These are phyloP conservation scores for Scortechinia acanthostroma DNA, from an alignment of 2,329 filamentous ascomycete genomes.

Conservation along the genomic window DNA sequence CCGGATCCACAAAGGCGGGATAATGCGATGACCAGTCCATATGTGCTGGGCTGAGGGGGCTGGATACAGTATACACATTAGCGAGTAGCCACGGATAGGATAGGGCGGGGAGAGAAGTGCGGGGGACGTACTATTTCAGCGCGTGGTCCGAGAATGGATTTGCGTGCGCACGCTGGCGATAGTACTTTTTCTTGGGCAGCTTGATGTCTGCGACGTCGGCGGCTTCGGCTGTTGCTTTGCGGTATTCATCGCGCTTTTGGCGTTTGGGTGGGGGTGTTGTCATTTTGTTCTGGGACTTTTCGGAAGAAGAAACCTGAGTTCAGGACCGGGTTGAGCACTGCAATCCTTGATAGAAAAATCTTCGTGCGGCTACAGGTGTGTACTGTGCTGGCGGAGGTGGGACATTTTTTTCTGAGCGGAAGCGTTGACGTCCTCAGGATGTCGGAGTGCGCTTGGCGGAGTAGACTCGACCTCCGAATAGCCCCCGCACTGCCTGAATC, in stretches of 20 bases:
- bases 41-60: constrained; percentile 68
- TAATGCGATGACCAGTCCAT: constrained; percentile 92
- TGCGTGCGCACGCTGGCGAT: constrained; percentile 89
- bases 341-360: no score
- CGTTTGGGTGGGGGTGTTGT: neutral
- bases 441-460: no score
- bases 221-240: neutral
- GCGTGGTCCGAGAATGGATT: constrained; percentile 96
- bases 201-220: constrained; percentile 25
- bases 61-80: constrained; percentile 22
- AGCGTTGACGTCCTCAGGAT: no score
- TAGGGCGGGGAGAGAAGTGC: constrained; percentile 8
- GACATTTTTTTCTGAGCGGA: no score
- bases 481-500: no score
- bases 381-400: no score
- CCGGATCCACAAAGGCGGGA: constrained; percentile 56
- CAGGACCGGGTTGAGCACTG: no score
- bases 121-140: constrained; percentile 68
- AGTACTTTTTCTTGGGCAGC: constrained; percentile 90
- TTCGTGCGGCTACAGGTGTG: no score
- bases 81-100: neutral
- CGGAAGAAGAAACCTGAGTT: no score
- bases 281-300: no score
- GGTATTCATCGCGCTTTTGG: constrained; percentile 1
- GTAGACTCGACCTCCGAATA: no score